Percentiles rank a stretch among this genome's conserved stretches.
Conservation (phyloP, 345 rosid species). For the Salix exigua region DNA sequence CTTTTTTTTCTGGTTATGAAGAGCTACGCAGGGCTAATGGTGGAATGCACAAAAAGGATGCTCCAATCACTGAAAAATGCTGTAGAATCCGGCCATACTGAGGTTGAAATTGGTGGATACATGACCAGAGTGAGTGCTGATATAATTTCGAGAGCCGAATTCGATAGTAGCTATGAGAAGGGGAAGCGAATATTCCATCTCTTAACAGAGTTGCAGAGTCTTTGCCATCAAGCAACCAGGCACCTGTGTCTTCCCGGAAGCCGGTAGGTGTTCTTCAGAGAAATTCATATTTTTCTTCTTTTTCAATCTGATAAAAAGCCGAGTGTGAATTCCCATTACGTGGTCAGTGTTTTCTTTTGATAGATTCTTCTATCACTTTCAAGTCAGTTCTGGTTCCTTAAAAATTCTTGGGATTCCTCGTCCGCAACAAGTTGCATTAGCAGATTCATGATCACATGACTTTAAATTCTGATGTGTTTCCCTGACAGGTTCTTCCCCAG, state of each 20-base stretch:
- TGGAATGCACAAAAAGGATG: slow-evolving; percentile 72
- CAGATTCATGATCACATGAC: not conserved
- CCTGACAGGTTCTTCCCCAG: slow-evolving; percentile 70
- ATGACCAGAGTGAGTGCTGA: slow-evolving; percentile 75
- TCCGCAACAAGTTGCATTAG: not conserved
- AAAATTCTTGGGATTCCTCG: not conserved
- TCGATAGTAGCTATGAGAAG: slow-evolving; percentile 68
- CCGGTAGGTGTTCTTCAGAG: slow-evolving; percentile 42
- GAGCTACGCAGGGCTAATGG: slow-evolving; percentile 81
- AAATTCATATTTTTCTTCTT: not conserved
- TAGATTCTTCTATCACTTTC: slow-evolving; percentile 3
- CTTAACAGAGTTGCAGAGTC: slow-evolving; percentile 58
- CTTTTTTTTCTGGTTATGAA: slow-evolving; percentile 10
- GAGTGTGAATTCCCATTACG: not conserved
- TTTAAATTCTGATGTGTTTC: not conserved
- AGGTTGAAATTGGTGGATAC: slow-evolving; percentile 81
- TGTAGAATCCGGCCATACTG: slow-evolving; percentile 44
- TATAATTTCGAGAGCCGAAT: slow-evolving; percentile 84
- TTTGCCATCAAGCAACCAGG: slow-evolving; percentile 73
- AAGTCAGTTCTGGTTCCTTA: not conserved
- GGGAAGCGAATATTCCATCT: slow-evolving; percentile 72
- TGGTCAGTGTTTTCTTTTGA: not conserved
- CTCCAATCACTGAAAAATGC: slow-evolving; percentile 46
- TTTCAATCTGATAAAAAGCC: not conserved
- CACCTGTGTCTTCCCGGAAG: slow-evolving; percentile 90